These are phyloP conservation scores for Chrysosporium queenslandicum DNA, from an alignment of 2,329 filamentous ascomycete genomes.

Conservation along the genomic window DNA sequence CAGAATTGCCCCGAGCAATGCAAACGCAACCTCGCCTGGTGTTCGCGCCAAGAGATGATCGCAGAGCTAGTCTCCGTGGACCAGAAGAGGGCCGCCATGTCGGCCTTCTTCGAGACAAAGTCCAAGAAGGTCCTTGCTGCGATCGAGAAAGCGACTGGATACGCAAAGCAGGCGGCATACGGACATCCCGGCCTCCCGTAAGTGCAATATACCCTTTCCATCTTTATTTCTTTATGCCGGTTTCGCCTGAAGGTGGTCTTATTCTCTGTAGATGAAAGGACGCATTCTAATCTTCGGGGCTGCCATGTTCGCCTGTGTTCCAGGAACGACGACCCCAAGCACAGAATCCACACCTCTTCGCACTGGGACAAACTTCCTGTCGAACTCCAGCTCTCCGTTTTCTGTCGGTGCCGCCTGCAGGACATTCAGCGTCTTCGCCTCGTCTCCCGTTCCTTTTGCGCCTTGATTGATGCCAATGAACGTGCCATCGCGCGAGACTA, in stretches of 20 bases:
- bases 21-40: no score
- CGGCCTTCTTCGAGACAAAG: conserved; percentile 14
- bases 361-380: conserved; percentile 34
- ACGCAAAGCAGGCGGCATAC: background rate
- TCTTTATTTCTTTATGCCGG: background rate
- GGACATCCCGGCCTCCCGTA: background rate
- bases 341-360: conserved; percentile 20
- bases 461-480: conserved; percentile 31
- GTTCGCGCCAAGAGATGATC: background rate
- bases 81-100: conserved; percentile 3
- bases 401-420: conserved; percentile 31
- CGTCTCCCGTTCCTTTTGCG: conserved; percentile 31
- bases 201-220: background rate
- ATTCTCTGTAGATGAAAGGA: background rate
- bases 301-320: background rate
- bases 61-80: background rate
- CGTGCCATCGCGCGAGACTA: conserved; percentile 35
- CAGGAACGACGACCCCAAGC: background rate
- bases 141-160: conserved; percentile 17
- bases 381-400: conserved; percentile 35
- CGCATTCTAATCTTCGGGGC: background rate
- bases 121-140: conserved; percentile 15
- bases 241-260: background rate
- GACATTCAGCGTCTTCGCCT: conserved; percentile 32
- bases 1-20: no score